Percentiles rank a stretch among this genome's conserved stretches.
Conservation (phyloP, 2,329 filamentous ascomycete species). For the Orbilia javanica region DNA sequence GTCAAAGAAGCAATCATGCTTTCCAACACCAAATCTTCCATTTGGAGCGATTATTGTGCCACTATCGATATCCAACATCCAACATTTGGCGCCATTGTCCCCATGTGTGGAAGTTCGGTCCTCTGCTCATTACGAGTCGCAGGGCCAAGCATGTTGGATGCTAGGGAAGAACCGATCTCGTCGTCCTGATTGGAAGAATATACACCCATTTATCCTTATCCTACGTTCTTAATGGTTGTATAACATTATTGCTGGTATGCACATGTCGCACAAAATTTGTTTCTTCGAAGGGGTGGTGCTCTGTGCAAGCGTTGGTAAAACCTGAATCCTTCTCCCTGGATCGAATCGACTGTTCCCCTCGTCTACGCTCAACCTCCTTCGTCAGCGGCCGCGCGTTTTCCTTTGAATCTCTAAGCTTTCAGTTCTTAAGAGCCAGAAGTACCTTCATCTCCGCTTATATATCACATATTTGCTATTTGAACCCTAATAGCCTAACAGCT, state of each 20-base stretch:
- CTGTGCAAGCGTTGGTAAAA: background rate
- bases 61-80: slow-evolving; percentile 6
- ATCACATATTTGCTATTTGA: background rate
- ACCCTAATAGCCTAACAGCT: background rate
- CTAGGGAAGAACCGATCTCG: no score
- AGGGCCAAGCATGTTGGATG: slow-evolving; percentile 6
- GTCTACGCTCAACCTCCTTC: background rate
- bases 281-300: background rate
- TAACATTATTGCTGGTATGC: slow-evolving; percentile 5
- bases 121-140: background rate
- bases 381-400: background rate
- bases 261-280: background rate
- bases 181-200: slow-evolving; percentile 17
- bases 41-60: background rate
- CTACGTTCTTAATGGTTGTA: background rate
- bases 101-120: background rate
- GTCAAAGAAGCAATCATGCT: background rate
- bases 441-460: background rate
- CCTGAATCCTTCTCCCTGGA: background rate
- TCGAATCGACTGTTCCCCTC: background rate
- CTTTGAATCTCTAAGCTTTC: background rate
- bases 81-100: background rate
- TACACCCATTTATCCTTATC: slow-evolving; percentile 10
- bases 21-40: background rate
- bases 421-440: background rate